Evolutionary conservation across 257 asterid species (phyloP), one percentile per base, ranked within the genome.

Genomic region (Linaria vulgaris): DNA sequence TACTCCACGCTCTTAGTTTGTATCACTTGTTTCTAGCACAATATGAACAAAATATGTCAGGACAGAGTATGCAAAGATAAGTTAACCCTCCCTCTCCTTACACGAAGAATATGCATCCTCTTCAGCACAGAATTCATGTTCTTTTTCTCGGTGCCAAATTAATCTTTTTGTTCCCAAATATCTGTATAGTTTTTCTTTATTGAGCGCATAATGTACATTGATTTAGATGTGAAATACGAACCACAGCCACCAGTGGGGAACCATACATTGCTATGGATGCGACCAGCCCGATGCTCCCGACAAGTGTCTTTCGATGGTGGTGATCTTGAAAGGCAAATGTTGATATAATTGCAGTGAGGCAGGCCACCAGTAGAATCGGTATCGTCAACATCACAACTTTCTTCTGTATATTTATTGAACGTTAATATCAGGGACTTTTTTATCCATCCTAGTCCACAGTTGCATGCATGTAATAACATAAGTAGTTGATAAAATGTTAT

Each of bases 211-310:
- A 37, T 47, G 48, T 27, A 64, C 24, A 49, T 51, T 44, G n/a
- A 24, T 27, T 34, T 3, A 68, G 20, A n/a, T 6, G 31, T 11
- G 44, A 63, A 45, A 9, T 17, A 56, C 96, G 81, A 38, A 85
- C 97, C 90, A 83, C 63, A 47, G 37, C 95, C 30, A 83, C 80
- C 41, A 90, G 70, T 61, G 97, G 97, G 60, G 96, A 83, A 63
- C 72, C 89, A 50, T 87, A 90, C 97, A 90, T 90, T 24, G 86
- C 80, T 3, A 77, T 58, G 0, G 97, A 83, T 30, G 94, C 90
- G n/a, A 83, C 77, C 13, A 90, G 60, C 24, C 91, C 97, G 9
- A 85, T 17, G 59, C 91, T 90, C 24, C 97, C 96, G 2, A 85
- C 91, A 30, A 90, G 73, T 14, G 69, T 77, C 79, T 90, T 90